A percentile compares a stretch with the other conserved stretches of the same genome.
Conservation (phyloP, 148 eudicot genomes). For the Selenicereus undatus region DNA sequence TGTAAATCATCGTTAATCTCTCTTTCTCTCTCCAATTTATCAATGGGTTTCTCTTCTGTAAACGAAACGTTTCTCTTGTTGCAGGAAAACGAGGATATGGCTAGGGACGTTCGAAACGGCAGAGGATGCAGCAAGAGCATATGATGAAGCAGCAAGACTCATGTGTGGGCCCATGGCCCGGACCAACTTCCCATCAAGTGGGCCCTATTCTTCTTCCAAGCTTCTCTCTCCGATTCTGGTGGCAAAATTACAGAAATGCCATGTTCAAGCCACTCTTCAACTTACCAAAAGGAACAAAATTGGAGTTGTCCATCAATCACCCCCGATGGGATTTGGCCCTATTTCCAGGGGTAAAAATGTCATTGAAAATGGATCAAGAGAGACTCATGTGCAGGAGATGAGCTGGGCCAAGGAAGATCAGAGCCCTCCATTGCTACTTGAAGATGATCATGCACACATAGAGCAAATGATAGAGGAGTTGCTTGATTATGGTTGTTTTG, state of each 20-base stretch:
- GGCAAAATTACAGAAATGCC: slow-evolving; percentile 70
- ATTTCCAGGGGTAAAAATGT: slow-evolving; percentile 20
- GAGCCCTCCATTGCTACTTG: slow-evolving; percentile 35
- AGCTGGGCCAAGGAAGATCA: slow-evolving; percentile 31
- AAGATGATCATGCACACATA: slow-evolving; percentile 58
- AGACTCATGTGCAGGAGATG: slow-evolving; percentile 12
- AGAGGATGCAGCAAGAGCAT: slow-evolving; percentile 73
- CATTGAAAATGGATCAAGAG: slow-evolving; percentile 15
- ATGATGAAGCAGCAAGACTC: slow-evolving; percentile 74
- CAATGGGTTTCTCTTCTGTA: background rate
- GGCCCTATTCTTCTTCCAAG: slow-evolving; percentile 38
- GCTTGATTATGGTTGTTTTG: slow-evolving; percentile 69
- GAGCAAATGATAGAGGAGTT: slow-evolving; percentile 90
- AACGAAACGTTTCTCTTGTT: background rate
- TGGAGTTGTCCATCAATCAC: slow-evolving; percentile 4
- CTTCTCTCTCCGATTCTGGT: slow-evolving; percentile 60
- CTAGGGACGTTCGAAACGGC: slow-evolving; percentile 73
- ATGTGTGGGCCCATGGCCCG: slow-evolving; percentile 71
- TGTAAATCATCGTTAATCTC: slow-evolving; percentile 35
- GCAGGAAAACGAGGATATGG: slow-evolving; percentile 81
- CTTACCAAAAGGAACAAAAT: slow-evolving; percentile 36
- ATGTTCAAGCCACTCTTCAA: slow-evolving; percentile 55
- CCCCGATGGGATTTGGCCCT: background rate
- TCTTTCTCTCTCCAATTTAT: background rate
- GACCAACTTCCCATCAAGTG: slow-evolving; percentile 60